A percentile compares a stretch with the other conserved stretches of the same genome.
phyloP scores from a whole-genome alignment of 1,139 yeast species.

The Kluyveromyces marxianus region DNA sequence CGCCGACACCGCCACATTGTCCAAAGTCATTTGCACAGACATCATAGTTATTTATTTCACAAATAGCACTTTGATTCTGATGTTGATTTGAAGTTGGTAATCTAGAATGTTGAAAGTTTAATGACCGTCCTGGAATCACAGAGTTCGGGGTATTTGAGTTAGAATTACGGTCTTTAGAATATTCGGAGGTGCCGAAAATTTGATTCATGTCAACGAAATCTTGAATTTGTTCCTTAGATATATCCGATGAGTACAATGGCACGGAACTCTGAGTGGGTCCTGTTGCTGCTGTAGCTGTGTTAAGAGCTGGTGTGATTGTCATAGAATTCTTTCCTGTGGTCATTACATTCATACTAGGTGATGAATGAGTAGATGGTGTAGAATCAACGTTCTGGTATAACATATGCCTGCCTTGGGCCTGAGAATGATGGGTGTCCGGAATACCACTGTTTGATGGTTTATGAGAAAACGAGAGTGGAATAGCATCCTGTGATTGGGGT shows the following conservation, averaged over 20 bases:
- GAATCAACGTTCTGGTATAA: neutral
- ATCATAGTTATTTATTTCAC: constrained; percentile 4
- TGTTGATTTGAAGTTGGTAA: neutral
- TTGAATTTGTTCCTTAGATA: constrained; percentile 1
- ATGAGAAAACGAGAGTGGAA: constrained; percentile 1
- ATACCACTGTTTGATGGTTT: neutral
- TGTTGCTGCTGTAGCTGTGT: neutral
- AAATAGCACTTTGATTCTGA: neutral
- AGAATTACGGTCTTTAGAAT: neutral
- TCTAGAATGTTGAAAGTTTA: constrained; percentile 3
- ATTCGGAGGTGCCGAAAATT: neutral
- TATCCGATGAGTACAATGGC: neutral
- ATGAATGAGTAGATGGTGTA: neutral
- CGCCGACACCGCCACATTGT: neutral
- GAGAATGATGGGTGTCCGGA: neutral
- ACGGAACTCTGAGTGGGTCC: neutral
- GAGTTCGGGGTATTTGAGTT: neutral
- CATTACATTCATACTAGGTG: neutral
- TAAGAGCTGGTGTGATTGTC: neutral
- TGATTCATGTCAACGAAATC: constrained; percentile 5
- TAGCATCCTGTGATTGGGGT: neutral
- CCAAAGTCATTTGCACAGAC: constrained; percentile 1
- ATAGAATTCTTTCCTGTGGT: neutral
- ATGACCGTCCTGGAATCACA: neutral
- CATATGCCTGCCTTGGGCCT: neutral